Base-by-base conservation (phyloP, 2,329 filamentous ascomycete genomes). In the Fusarium sp. region DNA sequence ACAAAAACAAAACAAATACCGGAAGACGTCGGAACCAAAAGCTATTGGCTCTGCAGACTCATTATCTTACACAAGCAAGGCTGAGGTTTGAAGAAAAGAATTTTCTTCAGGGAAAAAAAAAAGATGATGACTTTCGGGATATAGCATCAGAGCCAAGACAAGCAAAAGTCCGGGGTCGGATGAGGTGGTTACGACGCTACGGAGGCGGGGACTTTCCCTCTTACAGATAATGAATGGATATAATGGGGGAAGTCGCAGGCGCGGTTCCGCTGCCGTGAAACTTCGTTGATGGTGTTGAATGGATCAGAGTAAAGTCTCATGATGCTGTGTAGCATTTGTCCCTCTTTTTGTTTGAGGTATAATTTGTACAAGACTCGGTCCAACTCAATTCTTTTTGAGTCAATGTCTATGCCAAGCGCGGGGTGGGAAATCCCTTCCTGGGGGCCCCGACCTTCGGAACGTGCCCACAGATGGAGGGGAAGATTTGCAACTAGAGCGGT, bases 391-490 rank as follows among this genome's bases (percentile, higher is more conserved):
- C 11, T 24, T 50, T 24, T 35, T 35, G 13, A 35, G 34, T 57
- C 31, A 14, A 57, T 57, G 20, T 34, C 13, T n/a, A 35, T 35
- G 64, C 71, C 71, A 64, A 72, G 58, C 64, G 71, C 64, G 71
- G 71, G 71, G 69, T 70, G 58, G 29, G 31, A 59, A 74, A 52
- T 57, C 20, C 58, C 69, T 66, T 24, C 42, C 42, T 47, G 14
- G 64, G 54, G 61, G 56, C 40, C 68, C 71, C 71, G 65, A 69
- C 35, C 11, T 60, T 73, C 71, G 65, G 71, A 71, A 59, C 34
- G 50, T 31, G 8, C 20, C 45, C 58, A 40, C 60, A 69, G 62
- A 24, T 61, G 35, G 38, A 69, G 50, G 40, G 67, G 31, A 47
- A 57, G 34, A 34, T 54, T 54, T 54, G 27, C 50, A 54, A 29